Conservation (phyloP, 768 basidiomycete species). For the Boletellus ananas region DNA sequence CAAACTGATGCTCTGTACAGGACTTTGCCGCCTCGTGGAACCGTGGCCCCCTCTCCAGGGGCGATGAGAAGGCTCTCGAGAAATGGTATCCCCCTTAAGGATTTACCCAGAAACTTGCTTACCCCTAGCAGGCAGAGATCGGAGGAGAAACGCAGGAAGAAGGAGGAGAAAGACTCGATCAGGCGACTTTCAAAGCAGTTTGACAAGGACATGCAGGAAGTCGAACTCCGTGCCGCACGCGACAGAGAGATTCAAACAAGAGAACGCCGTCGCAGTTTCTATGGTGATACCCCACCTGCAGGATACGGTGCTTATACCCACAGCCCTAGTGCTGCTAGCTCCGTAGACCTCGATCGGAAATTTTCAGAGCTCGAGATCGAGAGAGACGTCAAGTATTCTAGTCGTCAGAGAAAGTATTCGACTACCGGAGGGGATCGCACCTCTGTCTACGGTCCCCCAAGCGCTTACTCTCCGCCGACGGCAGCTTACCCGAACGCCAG, state of each 20-base stretch:
- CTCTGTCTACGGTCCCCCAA: conserved; percentile 18
- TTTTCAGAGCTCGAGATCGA: conserved; percentile 33
- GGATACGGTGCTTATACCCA: conserved; percentile 27
- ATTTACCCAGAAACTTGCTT: conserved; percentile 5
- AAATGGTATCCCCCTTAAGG: conserved; percentile 39
- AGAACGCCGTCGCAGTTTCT: conserved; percentile 56
- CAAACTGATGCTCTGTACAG: conserved; percentile 30
- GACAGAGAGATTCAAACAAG: conserved; percentile 49
- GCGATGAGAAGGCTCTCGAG: conserved; percentile 40
- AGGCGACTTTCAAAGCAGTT: conserved; percentile 37
- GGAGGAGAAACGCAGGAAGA: conserved; percentile 50
- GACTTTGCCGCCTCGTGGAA: conserved; percentile 59
- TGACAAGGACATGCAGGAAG: conserved; percentile 46
- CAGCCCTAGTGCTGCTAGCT: conserved; percentile 19
- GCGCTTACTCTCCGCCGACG: conserved; percentile 23
- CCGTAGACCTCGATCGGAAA: conserved; percentile 37
- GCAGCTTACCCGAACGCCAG: conserved; percentile 25
- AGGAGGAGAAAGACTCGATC: conserved; percentile 43
- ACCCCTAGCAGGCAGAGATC: conserved; percentile 41
- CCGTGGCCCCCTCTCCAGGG: conserved; percentile 37
- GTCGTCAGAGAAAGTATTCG: conserved; percentile 46
- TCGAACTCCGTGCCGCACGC: conserved; percentile 53
- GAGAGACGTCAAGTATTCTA: conserved; percentile 27
- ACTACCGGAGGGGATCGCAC: conserved; percentile 35
- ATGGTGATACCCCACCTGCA: conserved; percentile 34